Percentiles rank a stretch among this genome's conserved stretches.
Evolutionary conservation across 1,284 basidiomycete species (phyloP).

Genomic region (Leccinum angustisporum): DNA sequence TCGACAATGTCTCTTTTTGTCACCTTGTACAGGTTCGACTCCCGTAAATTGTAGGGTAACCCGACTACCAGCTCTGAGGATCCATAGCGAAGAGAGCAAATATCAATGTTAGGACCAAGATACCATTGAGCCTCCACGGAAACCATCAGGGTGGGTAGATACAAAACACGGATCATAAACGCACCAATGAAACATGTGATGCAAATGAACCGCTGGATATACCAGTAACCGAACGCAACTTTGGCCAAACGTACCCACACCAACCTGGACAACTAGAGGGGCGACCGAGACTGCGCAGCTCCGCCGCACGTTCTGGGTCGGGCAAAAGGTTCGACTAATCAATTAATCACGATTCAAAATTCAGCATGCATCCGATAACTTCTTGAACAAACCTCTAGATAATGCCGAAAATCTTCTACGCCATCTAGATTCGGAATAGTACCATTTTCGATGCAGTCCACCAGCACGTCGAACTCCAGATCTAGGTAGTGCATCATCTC

Average conservation of each 20-base stretch:
- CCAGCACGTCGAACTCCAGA: neutral
- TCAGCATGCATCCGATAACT: neutral
- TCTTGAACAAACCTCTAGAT: conserved; percentile 9
- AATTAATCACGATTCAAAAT: neutral
- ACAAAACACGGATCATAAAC: neutral
- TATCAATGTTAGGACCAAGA: conserved; percentile 7
- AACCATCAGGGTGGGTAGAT: neutral
- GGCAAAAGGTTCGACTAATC: neutral
- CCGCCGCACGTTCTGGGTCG: conserved; percentile 19
- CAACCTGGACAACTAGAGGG: conserved; percentile 17
- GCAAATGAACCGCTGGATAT: conserved; percentile 12
- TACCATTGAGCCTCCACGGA: conserved; percentile 2
- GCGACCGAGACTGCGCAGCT: conserved; percentile 20
- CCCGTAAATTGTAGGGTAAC: neutral
- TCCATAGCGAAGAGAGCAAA: conserved; percentile 3
- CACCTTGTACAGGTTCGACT: conserved; percentile 13
- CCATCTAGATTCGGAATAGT: conserved; percentile 10
- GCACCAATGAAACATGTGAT: conserved; percentile 3
- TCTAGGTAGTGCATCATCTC: neutral
- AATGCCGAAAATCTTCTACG: conserved; percentile 4
- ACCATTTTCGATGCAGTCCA: neutral
- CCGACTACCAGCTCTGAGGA: conserved; percentile 1
- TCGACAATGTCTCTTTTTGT: conserved; percentile 1
- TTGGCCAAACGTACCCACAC: conserved; percentile 5
- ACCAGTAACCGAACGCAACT: conserved; percentile 5